Evolutionary conservation across 1,139 yeast species (phyloP), one percentile per base, ranked within the genome.

Genomic region (Blastobotrys proliferans): DNA sequence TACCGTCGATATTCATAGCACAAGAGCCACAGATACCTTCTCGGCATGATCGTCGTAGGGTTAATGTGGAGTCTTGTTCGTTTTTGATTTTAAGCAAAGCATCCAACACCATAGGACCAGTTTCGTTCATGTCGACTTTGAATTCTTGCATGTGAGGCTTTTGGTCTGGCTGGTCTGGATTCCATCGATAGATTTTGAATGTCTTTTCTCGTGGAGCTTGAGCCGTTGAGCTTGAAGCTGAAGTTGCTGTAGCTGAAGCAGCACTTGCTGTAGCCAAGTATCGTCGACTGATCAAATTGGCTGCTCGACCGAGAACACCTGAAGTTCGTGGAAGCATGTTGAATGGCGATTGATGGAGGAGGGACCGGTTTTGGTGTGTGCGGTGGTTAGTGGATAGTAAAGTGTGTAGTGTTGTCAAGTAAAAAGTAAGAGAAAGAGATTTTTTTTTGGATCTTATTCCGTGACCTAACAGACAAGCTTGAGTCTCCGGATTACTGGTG

Each of bases 21-120:
- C 99, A 92, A 4, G 97, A 92, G 40, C 99, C 99, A 73, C 99
- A 92, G 57, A 92, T 94, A 60, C 99, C 99, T 71, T 92, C 99
- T 74, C 99, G 90, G 73, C 98, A 92, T 41, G 97, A 88, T 70
- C 98, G 83, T 74, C 99, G 83, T 70, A 92, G 84, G 3, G 98
- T 92, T 63, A 92, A 77, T 25, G 97, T 85, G 32, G 97, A 70
- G 66, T 92, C 99, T 66, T 87, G 94, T 68, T 92, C 98, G 67
- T 88, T 88, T 72, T 92, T 92, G 68, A 92, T 88, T 69, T 90
- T 92, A 58, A 92, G 69, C 52, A 92, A 70, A 32, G 98, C 98
- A 68, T 92, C 99, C 62, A 92, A 76, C 44, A 94, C 86, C 98
- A 92, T 92, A 49, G 98, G 98, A 50, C 99, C 99, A 69, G 96